These are phyloP conservation scores for Crotalaria pallida DNA, from an alignment of 306 rosid genomes.

Conservation along the genomic window DNA sequence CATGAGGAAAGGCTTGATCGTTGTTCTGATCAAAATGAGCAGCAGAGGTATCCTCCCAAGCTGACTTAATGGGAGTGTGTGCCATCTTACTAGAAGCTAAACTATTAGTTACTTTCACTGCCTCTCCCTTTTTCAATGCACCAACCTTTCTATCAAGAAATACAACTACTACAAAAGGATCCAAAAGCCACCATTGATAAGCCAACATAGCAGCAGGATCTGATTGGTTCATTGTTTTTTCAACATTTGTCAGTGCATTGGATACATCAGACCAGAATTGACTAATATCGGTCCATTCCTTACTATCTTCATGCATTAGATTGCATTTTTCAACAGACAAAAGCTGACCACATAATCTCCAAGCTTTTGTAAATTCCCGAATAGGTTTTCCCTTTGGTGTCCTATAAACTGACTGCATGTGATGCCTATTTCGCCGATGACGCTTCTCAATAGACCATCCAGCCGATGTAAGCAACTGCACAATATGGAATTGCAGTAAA, in stretches of 20 bases:
- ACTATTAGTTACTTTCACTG: conserved; percentile 53
- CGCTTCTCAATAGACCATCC: conserved; percentile 81
- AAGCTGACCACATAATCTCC: conserved; percentile 79
- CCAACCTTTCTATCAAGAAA: conserved; percentile 74
- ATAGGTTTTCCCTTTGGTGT: conserved; percentile 74
- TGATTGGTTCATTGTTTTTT: conserved; percentile 38
- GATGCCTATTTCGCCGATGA: conserved; percentile 63
- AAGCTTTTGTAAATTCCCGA: conserved; percentile 80
- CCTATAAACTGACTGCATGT: conserved; percentile 62
- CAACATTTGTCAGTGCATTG: conserved; percentile 50
- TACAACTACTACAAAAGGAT: conserved; percentile 73
- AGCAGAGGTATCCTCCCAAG: conserved; percentile 10
- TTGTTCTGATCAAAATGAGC: conserved; percentile 25
- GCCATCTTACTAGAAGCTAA: conserved; percentile 24
- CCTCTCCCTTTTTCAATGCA: conserved; percentile 75
- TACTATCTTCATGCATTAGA: conserved; percentile 31
- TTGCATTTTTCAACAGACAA: conserved; percentile 46
- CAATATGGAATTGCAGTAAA: conserved; percentile 50
- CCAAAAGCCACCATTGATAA: conserved; percentile 70
- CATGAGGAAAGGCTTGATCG: conserved; percentile 19
- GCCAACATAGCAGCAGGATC: conserved; percentile 49
- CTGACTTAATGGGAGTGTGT: conserved; percentile 24
- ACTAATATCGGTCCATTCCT: conserved; percentile 64
- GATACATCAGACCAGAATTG: conserved; percentile 77
- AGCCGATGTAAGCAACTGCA: conserved; percentile 57